phyloP scores from a whole-genome alignment of 805 yeast genomes.

The Candida sonorensis region DNA sequence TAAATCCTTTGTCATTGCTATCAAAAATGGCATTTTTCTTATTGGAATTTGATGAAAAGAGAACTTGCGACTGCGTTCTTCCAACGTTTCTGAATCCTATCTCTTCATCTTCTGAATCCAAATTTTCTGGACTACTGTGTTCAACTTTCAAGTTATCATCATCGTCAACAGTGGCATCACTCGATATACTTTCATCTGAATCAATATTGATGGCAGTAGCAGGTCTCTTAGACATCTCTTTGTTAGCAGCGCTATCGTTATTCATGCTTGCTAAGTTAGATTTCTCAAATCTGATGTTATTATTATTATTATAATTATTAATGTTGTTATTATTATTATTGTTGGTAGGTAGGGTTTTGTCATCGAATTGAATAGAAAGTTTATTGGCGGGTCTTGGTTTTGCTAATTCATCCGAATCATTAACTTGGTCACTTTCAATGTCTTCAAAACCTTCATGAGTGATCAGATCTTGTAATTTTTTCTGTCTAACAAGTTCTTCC shows the following conservation, averaged over 20 bases:
- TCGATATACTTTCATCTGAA: constrained; percentile 8
- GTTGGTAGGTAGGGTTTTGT: too few species aligned
- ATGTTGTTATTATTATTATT: too few species aligned
- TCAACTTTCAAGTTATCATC: constrained; percentile 2
- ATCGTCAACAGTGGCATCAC: constrained; percentile 18
- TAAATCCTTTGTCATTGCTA: constrained; percentile 42
- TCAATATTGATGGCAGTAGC: too few species aligned
- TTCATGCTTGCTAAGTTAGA: too few species aligned
- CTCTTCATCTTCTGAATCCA: constrained; percentile 9
- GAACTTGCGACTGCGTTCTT: constrained; percentile 21
- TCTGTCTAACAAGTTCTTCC: constrained; percentile 8
- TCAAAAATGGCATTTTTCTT: too few species aligned
- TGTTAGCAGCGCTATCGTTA: too few species aligned
- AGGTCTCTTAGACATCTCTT: too few species aligned
- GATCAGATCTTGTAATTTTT: constrained; percentile 5
- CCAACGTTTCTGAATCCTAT: constrained; percentile 13
- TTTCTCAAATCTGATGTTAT: too few species aligned
- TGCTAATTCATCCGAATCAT: neutral
- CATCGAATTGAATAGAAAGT: constrained; percentile 1
- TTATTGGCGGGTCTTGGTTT: neutral
- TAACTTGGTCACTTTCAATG: neutral
- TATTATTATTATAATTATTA: too few species aligned
- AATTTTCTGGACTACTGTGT: too few species aligned
- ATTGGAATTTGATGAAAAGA: constrained; percentile 27
- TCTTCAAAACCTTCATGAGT: constrained; percentile 1